Conservation (phyloP, 306 rosid species). For the Chamaecrista fasciculata region DNA sequence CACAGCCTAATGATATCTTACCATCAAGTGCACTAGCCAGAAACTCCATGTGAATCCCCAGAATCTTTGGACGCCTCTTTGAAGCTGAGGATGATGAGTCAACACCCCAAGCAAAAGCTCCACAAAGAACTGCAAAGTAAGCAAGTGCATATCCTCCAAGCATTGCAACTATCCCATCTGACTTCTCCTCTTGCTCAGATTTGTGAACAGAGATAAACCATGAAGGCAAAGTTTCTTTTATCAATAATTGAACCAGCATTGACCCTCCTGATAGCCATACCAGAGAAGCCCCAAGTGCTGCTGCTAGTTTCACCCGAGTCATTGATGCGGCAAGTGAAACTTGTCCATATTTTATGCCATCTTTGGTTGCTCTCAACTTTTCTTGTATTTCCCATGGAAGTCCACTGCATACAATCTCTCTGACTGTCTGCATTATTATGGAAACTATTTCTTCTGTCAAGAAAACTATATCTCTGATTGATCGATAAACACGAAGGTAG, state of each 20-base stretch:
- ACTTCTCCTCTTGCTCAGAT: slow-evolving; percentile 51
- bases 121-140: slow-evolving; percentile 72
- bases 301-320: slow-evolving; percentile 80
- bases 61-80: slow-evolving; percentile 68
- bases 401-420: slow-evolving; percentile 59
- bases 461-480: slow-evolving; percentile 68
- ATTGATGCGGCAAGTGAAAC: slow-evolving; percentile 79
- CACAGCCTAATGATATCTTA: slow-evolving; percentile 78
- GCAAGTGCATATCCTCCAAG: slow-evolving; percentile 93
- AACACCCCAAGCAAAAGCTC: slow-evolving; percentile 86
- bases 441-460: slow-evolving; percentile 75
- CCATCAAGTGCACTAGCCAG: slow-evolving; percentile 83
- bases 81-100: slow-evolving; percentile 73
- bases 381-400: slow-evolving; percentile 45
- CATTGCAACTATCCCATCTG: slow-evolving; percentile 72
- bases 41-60: slow-evolving; percentile 74
- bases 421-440: slow-evolving; percentile 74
- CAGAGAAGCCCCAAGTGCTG: slow-evolving; percentile 83
- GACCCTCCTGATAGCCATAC: slow-evolving; percentile 87
- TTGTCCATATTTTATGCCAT: slow-evolving; percentile 53
- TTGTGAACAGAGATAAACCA: slow-evolving; percentile 81
- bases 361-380: slow-evolving; percentile 49
- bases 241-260: slow-evolving; percentile 66
- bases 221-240: slow-evolving; percentile 85
- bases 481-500: slow-evolving; percentile 68